A percentile compares a stretch with the other conserved stretches of the same genome.
Evolutionary conservation across 345 rosid species (phyloP).

Genomic region (Heritiera fomes): DNA sequence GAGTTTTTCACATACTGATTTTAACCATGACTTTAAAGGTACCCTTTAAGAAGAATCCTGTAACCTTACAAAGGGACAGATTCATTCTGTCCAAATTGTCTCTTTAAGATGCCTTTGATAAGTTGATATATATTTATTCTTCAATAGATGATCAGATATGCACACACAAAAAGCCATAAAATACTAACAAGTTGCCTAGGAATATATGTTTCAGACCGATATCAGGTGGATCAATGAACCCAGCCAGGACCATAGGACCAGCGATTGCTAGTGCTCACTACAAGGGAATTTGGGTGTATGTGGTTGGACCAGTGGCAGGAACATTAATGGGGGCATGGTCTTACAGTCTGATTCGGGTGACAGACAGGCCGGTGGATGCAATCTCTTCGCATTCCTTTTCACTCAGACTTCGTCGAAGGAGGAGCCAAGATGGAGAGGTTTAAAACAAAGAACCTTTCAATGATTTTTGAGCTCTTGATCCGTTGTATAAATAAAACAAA

Average conservation of each 20-base stretch:
- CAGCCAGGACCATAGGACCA: constrained; percentile 55
- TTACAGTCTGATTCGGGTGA: constrained; percentile 38
- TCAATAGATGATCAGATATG: neutral
- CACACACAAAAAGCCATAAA: neutral
- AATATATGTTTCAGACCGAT: constrained; percentile 39
- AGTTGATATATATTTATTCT: neutral
- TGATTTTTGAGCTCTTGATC: neutral
- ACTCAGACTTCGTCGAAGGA: constrained; percentile 26
- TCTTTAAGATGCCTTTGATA: neutral
- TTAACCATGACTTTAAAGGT: neutral
- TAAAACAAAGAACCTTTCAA: constrained; percentile 19
- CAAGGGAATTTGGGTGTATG: constrained; percentile 52
- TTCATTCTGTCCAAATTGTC: neutral
- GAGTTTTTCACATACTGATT: neutral
- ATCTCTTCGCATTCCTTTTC: constrained; percentile 33
- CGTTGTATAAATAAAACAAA: neutral
- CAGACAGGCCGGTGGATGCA: constrained; percentile 28
- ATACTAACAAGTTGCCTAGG: constrained; percentile 21
- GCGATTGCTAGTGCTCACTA: constrained; percentile 51
- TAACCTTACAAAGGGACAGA: constrained; percentile 1
- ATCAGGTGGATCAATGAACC: constrained; percentile 65
- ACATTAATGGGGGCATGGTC: constrained; percentile 45
- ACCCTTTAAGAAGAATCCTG: neutral
- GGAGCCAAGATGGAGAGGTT: constrained; percentile 21
- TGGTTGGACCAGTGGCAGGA: constrained; percentile 49